phyloP scores from a whole-genome alignment of 2,329 filamentous ascomycete species.

The Penicillium sp. region DNA sequence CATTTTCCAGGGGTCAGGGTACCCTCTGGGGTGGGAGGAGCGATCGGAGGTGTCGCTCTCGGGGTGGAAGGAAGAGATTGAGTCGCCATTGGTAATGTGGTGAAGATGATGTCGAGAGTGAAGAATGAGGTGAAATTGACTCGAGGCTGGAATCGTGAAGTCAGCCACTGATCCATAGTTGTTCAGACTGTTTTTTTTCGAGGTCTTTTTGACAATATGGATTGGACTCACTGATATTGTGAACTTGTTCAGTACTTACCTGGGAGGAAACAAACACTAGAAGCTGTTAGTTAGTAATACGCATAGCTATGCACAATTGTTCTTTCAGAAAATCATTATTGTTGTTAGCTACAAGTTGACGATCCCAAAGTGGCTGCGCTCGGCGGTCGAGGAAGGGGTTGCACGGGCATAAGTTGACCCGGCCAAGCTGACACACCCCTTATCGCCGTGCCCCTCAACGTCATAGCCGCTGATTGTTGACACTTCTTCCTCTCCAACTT shows the following conservation, averaged over 20 bases:
- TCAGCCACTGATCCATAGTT: background rate
- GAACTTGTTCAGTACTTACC: background rate
- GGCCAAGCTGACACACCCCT: constrained; percentile 5
- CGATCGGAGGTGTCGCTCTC: constrained; percentile 30
- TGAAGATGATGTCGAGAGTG: background rate
- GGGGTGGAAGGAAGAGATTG: constrained; percentile 45
- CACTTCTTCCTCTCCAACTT: constrained; percentile 1
- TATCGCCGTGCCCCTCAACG: constrained; percentile 22
- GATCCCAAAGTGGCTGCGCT: constrained; percentile 3
- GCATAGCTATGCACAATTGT: background rate
- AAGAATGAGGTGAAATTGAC: background rate
- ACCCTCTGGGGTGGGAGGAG: constrained; percentile 31
- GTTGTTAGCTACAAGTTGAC: constrained; percentile 12
- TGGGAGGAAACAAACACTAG: background rate
- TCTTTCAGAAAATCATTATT: constrained; percentile 1
- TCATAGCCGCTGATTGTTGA: constrained; percentile 20
- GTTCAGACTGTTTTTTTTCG: background rate
- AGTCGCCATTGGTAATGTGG: constrained; percentile 35
- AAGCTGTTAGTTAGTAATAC: constrained; percentile 4
- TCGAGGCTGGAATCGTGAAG: constrained; percentile 3
- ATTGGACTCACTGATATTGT: constrained; percentile 1
- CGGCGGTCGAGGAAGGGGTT: constrained; percentile 7
- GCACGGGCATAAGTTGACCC: constrained; percentile 24
- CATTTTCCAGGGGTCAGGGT: constrained; percentile 68
- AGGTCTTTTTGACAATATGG: background rate